Evolutionary conservation across 768 basidiomycete genomes (phyloP), one percentile per base, ranked within the genome.

Genomic region (Solioccasus polychromus): DNA sequence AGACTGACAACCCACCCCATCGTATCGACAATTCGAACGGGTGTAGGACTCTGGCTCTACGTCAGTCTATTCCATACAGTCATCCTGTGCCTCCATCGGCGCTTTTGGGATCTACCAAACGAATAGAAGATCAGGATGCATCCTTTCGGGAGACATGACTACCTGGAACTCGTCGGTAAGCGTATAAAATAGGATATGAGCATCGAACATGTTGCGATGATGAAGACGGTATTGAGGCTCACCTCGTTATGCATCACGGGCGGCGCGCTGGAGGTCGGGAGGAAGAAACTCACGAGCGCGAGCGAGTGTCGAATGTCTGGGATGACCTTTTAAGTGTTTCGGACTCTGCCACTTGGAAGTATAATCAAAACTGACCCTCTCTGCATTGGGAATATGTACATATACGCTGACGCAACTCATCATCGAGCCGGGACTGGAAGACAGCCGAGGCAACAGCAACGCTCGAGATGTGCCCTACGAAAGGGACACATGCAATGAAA

Each of bases 371-470:
- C 44, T 24, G 12, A 57, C 51, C 45, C 47, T 49, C 2, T 57
- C 55, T 0, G 45, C 44, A 6, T 23, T 22, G 7, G 55, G 47
- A 8, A 26, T 37, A 23, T 23, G 42, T 12, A 57, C n/a, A n/a
- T n/a, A n/a, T 57, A 4, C 51, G 47, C 17, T 5, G 34, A 36
- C 11, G 34, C 7, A 53, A 28, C 26, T 58, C 55, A 3, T 22
- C 17, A 14, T 56, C 54, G 6, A 56, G 47, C 9, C 26, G 44
- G 15, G 40, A 52, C 25, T 53, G 45, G 30, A 58, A 57, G 12
- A 58, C 31, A 14, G 55, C 55, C 15, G 45, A 58, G 1, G 47
- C 37, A 20, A 53, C 41, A 14, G 51, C 55, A 11, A 57, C 32
- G 8, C 51, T 36, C 4, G 39, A 44, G 6, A 39, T 29, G 39